These are phyloP conservation scores for Aplosporella prunicola DNA, from an alignment of 2,329 filamentous ascomycete species.

Conservation along the genomic window DNA sequence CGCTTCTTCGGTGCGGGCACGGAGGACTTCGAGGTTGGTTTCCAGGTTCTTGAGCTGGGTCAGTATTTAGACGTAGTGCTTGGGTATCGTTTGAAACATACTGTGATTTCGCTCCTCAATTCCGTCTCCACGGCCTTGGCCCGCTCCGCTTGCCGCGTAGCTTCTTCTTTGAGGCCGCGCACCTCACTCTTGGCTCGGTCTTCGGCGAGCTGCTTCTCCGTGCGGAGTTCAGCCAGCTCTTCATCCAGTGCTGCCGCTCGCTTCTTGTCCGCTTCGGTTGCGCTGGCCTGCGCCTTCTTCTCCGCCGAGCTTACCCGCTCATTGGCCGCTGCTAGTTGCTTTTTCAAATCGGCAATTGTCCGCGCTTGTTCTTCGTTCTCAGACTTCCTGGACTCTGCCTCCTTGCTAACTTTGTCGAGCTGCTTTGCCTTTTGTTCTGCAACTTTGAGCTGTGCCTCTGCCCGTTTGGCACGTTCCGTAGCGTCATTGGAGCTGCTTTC, in stretches of 20 bases:
- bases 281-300: constrained; percentile 55
- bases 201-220: constrained; percentile 66
- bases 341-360: constrained; percentile 58
- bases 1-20: constrained; percentile 77
- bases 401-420: constrained; percentile 44
- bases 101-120: constrained; percentile 63
- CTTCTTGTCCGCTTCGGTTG: constrained; percentile 56
- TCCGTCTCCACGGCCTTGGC: constrained; percentile 62
- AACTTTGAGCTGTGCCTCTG: constrained; percentile 49
- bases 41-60: constrained; percentile 56
- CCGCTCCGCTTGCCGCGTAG: constrained; percentile 63
- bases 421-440: constrained; percentile 46
- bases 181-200: constrained; percentile 63
- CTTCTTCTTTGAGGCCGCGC: constrained; percentile 62
- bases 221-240: constrained; percentile 54
- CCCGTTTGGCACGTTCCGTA: constrained; percentile 50
- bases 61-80: constrained; percentile 14
- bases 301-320: constrained; percentile 59
- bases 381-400: constrained; percentile 51
- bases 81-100: constrained; percentile 23
- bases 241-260: constrained; percentile 48
- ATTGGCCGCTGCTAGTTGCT: constrained; percentile 58
- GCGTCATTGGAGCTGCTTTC: constrained; percentile 56
- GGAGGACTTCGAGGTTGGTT: constrained; percentile 80
- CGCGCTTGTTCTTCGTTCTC: constrained; percentile 56